phyloP scores from a whole-genome alignment of 2,329 filamentous ascomycete genomes.

The Gliomastix tumulicola region DNA sequence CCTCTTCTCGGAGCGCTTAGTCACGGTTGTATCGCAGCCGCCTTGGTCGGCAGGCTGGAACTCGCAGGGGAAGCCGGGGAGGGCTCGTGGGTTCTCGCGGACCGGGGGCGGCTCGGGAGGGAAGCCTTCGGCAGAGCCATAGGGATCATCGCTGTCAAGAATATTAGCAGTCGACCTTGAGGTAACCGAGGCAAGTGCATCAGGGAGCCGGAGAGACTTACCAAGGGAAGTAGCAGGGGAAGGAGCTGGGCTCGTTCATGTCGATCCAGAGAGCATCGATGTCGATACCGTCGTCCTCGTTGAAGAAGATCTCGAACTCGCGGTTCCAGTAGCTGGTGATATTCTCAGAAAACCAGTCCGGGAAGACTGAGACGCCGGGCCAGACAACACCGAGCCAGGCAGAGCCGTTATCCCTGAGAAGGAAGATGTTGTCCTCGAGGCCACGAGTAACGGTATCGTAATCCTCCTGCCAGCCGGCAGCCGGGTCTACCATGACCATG shows the following conservation, averaged over 20 bases:
- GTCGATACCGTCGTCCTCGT: conserved; percentile 56
- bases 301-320: conserved; percentile 61
- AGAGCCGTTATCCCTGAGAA: conserved; percentile 46
- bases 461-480: conserved; percentile 45
- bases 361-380: conserved; percentile 67
- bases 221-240: conserved; percentile 26
- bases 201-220: background rate
- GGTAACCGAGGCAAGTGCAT: background rate
- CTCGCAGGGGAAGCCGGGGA: conserved; percentile 59
- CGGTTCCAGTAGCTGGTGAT: conserved; percentile 62
- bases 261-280: conserved; percentile 77
- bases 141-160: conserved; percentile 14
- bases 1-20: background rate
- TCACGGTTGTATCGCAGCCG: conserved; percentile 2
- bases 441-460: conserved; percentile 33
- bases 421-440: conserved; percentile 37
- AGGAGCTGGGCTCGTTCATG: conserved; percentile 44
- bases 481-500: conserved; percentile 72
- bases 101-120: conserved; percentile 59
- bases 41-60: conserved; percentile 14
- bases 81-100: conserved; percentile 52
- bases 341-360: conserved; percentile 68
- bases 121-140: conserved; percentile 23
- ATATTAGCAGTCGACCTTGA: too few species aligned
- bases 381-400: conserved; percentile 63